Base-by-base conservation (phyloP, 352 stramenopile species). In the Phytophthora sojae region DNA sequence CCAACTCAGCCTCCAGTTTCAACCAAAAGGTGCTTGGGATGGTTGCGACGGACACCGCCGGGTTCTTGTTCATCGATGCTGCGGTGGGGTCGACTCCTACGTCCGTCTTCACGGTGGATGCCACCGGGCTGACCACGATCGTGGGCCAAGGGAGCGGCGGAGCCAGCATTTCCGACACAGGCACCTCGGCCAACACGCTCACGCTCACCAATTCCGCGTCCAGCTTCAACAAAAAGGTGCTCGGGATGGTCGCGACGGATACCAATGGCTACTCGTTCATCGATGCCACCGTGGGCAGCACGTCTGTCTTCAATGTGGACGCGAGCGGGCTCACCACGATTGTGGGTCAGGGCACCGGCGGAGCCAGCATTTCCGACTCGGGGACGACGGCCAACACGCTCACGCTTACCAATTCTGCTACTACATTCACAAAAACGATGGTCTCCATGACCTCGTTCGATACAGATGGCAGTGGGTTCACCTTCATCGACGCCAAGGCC, bases 261-360 rank as follows among this genome's bases (percentile, higher is more conserved):
- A 52, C 19, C 29, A 55, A 4, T 49, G 15, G 6, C 0, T 64
- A 53, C 35, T 61, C 55, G 2, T 4, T 67, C 59, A 72, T 69
- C 23, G 51, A 67, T 15, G 57, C 60, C 11, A 72, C 60, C 17
- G 53, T 64, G 5, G 58, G 59, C 17, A 44, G 30, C 15, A 54
- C 21, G 1, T 47, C 49, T 4, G 35, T 71, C 5, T 84, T 90
- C 37, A 76, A 57, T 0, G 71, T 90, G 2, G 56, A 66, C 3
- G 63, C 73, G n/a, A 61, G 58, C 0, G 83, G 82, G n/a, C 56
- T 65, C 35, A 80, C 75, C 3, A 86, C 74, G 4, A 81, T 86
- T 30, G n/a, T n/a, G n/a, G n/a, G n/a, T n/a, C n/a, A n/a, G n/a
- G n/a, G n/a, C n/a, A n/a, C n/a, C n/a, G n/a, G n/a, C n/a, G n/a